Evolutionary conservation across 306 rosid species (phyloP).

Genomic region (Prunus fruticosa): DNA sequence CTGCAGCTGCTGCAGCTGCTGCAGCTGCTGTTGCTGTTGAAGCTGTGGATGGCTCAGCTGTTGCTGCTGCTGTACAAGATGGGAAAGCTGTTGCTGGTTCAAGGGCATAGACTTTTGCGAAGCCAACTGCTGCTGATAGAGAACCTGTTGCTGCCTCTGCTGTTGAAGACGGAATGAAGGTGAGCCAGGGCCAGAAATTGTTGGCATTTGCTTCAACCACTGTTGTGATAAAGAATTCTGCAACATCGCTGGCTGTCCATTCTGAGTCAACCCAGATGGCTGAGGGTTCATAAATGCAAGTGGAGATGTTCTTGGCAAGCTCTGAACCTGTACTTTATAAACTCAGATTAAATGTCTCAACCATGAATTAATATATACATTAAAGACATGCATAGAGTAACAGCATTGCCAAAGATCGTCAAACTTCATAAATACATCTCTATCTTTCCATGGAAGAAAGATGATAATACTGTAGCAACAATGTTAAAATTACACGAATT

Average conservation of each 20-base stretch:
- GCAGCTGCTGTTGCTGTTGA: slow-evolving; percentile 43
- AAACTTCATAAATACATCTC: neutral
- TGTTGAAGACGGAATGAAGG: slow-evolving; percentile 63
- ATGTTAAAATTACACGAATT: neutral
- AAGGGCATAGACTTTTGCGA: slow-evolving; percentile 61
- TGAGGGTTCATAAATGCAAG: slow-evolving; percentile 81
- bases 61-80: slow-evolving; percentile 75
- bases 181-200: slow-evolving; percentile 68
- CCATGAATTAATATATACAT: neutral
- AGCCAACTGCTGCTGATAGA: slow-evolving; percentile 74
- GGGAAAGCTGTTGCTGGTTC: slow-evolving; percentile 72
- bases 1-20: slow-evolving; percentile 49
- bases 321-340: slow-evolving; percentile 58
- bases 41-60: slow-evolving; percentile 72
- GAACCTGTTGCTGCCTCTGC: slow-evolving; percentile 52
- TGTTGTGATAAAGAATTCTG: slow-evolving; percentile 73
- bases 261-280: slow-evolving; percentile 76
- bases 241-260: slow-evolving; percentile 76
- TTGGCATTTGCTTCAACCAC: slow-evolving; percentile 85
- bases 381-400: neutral
- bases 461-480: neutral
- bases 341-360: slow-evolving; percentile 12
- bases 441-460: neutral
- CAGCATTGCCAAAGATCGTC: neutral
- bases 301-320: slow-evolving; percentile 70